Percentiles rank a stretch among this genome's conserved stretches.
phyloP scores from a whole-genome alignment of 2,329 filamentous ascomycete genomes.

The Monilinia fructicola region DNA sequence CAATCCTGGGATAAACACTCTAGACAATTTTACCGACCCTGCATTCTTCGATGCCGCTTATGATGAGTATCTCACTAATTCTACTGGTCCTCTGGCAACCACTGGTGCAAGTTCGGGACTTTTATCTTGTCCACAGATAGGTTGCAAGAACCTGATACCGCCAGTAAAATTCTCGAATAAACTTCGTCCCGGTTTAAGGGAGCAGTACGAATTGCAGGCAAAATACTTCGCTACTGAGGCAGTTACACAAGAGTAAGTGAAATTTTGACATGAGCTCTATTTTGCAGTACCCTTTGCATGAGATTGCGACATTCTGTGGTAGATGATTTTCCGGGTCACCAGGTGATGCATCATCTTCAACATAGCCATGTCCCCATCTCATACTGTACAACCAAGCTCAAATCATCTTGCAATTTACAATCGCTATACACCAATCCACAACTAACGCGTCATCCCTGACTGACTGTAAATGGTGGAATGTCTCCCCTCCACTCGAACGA shows the following conservation, averaged over 20 bases:
- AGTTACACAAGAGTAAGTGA: conserved; percentile 1
- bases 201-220: conserved; percentile 9
- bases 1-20: not conserved
- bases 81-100: conserved; percentile 1
- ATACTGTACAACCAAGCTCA: not conserved
- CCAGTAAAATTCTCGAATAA: not conserved
- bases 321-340: not conserved
- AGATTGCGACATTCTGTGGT: not conserved
- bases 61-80: conserved; percentile 6
- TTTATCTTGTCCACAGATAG: conserved; percentile 10
- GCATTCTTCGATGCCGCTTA: conserved; percentile 15
- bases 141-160: not conserved
- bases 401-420: not conserved
- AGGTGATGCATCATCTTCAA: not conserved
- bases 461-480: not conserved
- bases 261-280: not conserved
- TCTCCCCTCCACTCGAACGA: not conserved
- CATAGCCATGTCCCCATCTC: not conserved
- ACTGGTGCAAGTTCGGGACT: conserved; percentile 6
- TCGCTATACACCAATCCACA: not conserved
- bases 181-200: not conserved
- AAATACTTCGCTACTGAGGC: conserved; percentile 2
- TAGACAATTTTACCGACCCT: conserved; percentile 7
- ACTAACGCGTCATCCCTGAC: not conserved
- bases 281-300: not conserved